A percentile compares a stretch with the other conserved stretches of the same genome.
phyloP scores from a whole-genome alignment of 371 early-diverging fungal species.

The Actinomucor elegans region DNA sequence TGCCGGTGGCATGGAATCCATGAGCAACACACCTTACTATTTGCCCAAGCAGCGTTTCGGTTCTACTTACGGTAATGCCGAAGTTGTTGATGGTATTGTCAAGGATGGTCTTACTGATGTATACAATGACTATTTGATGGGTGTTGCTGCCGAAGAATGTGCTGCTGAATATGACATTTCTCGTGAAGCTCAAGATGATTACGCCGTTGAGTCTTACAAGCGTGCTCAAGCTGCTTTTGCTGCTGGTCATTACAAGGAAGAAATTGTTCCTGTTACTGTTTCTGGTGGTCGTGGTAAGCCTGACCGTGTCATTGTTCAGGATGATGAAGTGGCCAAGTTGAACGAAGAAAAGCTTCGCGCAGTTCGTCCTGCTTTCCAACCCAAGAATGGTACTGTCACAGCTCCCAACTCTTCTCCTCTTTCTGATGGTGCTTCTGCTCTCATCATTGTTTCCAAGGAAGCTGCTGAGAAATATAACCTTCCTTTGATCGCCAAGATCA shows the following conservation, averaged over 20 bases:
- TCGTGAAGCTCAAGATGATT: conserved; percentile 88
- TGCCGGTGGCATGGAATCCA: conserved; percentile 97
- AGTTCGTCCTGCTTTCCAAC: conserved; percentile 88
- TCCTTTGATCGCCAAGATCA: conserved; percentile 73
- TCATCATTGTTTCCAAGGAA: conserved; percentile 82
- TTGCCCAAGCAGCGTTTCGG: conserved; percentile 80
- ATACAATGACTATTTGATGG: conserved; percentile 87
- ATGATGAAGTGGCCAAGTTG: conserved; percentile 79
- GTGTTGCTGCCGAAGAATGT: conserved; percentile 91
- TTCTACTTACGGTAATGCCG: conserved; percentile 84
- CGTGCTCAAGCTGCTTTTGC: conserved; percentile 83
- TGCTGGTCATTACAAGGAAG: conserved; percentile 75
- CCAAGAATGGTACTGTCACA: conserved; percentile 88
- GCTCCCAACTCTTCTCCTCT: conserved; percentile 95
- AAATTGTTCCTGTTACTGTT: conserved; percentile 88
- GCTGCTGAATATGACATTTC: conserved; percentile 81
- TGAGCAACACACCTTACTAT: conserved; percentile 96
- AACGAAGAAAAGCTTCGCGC: conserved; percentile 79
- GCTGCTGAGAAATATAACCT: conserved; percentile 76
- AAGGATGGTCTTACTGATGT: conserved; percentile 94
- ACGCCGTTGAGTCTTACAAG: conserved; percentile 85
- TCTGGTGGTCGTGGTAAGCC: conserved; percentile 86
- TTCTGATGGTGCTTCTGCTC: conserved; percentile 93
- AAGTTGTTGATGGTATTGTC: conserved; percentile 84
- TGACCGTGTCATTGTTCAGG: conserved; percentile 69